These are phyloP conservation scores for Epichloe gansuensis DNA, from an alignment of 2,329 filamentous ascomycete genomes.

Conservation along the genomic window DNA sequence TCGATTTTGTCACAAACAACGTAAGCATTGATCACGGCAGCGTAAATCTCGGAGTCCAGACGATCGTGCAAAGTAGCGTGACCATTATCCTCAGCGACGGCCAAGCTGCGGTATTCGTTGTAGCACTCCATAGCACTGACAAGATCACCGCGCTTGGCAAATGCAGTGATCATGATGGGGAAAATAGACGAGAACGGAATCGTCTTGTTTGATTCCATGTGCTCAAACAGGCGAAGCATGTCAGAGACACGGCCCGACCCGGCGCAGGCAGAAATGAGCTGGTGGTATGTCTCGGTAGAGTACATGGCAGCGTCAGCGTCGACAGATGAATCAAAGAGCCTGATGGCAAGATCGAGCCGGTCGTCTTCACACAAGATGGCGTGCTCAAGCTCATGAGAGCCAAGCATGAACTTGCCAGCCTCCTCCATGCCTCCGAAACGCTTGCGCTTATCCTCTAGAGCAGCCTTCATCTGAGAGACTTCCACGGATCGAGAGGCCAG, in stretches of 20 bases:
- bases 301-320: slow-evolving; percentile 52
- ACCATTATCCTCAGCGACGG: slow-evolving; percentile 73
- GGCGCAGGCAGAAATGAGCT: slow-evolving; percentile 79
- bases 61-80: slow-evolving; percentile 55
- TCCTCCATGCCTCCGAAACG: slow-evolving; percentile 81
- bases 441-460: slow-evolving; percentile 67
- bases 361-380: slow-evolving; percentile 81
- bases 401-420: slow-evolving; percentile 75
- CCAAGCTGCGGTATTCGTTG: slow-evolving; percentile 82
- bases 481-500: slow-evolving; percentile 73
- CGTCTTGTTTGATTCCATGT: slow-evolving; percentile 73
- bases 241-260: slow-evolving; percentile 68
- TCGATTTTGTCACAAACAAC: slow-evolving; percentile 67
- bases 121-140: slow-evolving; percentile 87
- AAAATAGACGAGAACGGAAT: slow-evolving; percentile 73
- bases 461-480: slow-evolving; percentile 58
- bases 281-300: slow-evolving; percentile 71
- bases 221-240: slow-evolving; percentile 82
- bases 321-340: slow-evolving; percentile 70
- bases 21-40: slow-evolving; percentile 83
- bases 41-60: slow-evolving; percentile 76
- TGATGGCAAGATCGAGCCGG: slow-evolving; percentile 71
- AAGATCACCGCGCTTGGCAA: slow-evolving; percentile 69
- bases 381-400: slow-evolving; percentile 76
- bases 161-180: slow-evolving; percentile 89